phyloP scores from a whole-genome alignment of 805 yeast species.

The Hanseniaspora vineae region DNA sequence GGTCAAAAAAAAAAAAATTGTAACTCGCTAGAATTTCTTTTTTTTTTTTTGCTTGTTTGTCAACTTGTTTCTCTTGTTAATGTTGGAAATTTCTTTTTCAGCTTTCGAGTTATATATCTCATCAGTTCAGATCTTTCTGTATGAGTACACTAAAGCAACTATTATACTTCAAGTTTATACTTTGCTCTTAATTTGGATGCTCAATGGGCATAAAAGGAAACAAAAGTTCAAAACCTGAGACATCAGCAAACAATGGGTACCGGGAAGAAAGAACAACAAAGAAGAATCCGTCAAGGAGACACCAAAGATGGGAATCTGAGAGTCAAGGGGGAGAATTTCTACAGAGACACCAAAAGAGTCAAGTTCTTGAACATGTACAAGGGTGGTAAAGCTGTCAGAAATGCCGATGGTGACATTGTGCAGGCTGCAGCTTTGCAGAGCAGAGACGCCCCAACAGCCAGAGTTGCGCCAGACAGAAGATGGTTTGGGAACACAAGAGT shows the following conservation, averaged over 20 bases:
- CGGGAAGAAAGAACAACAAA: slow-evolving; percentile 78
- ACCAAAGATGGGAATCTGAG: slow-evolving; percentile 81
- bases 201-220: too few species aligned
- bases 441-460: slow-evolving; percentile 75
- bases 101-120: too few species aligned
- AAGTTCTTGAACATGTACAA: slow-evolving; percentile 87
- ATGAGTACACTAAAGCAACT: too few species aligned
- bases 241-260: slow-evolving; percentile 55
- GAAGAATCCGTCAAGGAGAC: slow-evolving; percentile 75
- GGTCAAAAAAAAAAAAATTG: too few species aligned
- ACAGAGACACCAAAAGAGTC: slow-evolving; percentile 86
- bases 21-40: too few species aligned
- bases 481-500: slow-evolving; percentile 98
- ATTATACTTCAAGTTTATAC: too few species aligned
- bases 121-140: too few species aligned
- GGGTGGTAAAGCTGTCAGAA: slow-evolving; percentile 75
- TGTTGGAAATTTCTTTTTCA: too few species aligned
- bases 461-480: slow-evolving; percentile 91
- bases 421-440: slow-evolving; percentile 82
- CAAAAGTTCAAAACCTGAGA: background rate
- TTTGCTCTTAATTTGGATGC: too few species aligned
- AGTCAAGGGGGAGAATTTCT: slow-evolving; percentile 94
- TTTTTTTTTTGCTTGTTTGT: too few species aligned
- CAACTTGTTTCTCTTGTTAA: too few species aligned
- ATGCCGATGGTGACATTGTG: slow-evolving; percentile 76